Percentiles rank a stretch among this genome's conserved stretches.
Evolutionary conservation across 306 rosid genomes (phyloP).

Genomic region (Ormosia semicastrata): DNA sequence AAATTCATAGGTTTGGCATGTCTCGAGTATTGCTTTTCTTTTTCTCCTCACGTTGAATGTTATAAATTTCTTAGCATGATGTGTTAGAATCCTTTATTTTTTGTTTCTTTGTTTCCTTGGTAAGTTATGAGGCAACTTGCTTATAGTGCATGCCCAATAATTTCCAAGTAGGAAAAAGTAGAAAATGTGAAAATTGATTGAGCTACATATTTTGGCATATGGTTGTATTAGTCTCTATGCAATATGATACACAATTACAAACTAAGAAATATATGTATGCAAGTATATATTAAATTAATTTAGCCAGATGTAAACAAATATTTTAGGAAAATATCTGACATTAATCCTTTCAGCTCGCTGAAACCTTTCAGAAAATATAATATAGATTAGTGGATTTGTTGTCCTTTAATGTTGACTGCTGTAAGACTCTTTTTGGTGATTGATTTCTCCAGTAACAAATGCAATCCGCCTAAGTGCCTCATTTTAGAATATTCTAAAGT

Average conservation of each 20-base stretch:
- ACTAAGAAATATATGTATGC: neutral
- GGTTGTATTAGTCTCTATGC: neutral
- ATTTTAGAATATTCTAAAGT: neutral
- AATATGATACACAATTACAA: neutral
- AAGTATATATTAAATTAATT: neutral
- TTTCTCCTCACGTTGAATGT: neutral
- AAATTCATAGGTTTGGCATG: neutral
- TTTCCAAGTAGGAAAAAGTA: neutral
- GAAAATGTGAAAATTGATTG: neutral
- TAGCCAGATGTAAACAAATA: neutral
- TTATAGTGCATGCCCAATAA: neutral
- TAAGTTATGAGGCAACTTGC: constrained; percentile 3
- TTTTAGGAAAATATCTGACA: neutral
- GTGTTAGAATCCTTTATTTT: neutral
- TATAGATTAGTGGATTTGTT: neutral
- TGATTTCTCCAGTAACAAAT: neutral
- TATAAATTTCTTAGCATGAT: neutral
- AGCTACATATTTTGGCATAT: neutral
- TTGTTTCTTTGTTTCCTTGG: neutral
- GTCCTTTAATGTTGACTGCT: neutral
- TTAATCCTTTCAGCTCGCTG: neutral
- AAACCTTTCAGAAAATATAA: neutral
- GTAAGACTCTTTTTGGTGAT: neutral
- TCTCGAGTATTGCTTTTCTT: neutral
- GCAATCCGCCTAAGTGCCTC: neutral